phyloP scores from a whole-genome alignment of 2,329 filamentous ascomycete genomes.

The Fusarium luffae region DNA sequence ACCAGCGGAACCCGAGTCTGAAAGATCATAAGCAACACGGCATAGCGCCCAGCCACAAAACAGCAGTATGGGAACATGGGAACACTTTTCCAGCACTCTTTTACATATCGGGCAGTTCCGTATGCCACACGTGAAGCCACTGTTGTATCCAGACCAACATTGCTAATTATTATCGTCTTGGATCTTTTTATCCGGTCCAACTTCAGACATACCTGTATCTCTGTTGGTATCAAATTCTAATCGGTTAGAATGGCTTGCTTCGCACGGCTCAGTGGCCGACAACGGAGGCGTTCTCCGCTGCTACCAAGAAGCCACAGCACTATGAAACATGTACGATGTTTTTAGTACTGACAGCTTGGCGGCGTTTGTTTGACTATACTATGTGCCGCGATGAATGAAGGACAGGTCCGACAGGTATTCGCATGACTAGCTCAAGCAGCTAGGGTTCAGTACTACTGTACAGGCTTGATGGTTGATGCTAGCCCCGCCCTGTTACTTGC shows the following conservation, averaged over 20 bases:
- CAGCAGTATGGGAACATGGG: constrained; percentile 15
- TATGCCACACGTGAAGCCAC: constrained; percentile 23
- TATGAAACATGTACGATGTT: neutral
- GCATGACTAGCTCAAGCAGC: constrained; percentile 1
- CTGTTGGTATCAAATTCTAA: constrained; percentile 27
- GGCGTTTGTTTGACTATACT: neutral
- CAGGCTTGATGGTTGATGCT: constrained; percentile 10
- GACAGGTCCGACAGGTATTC: constrained; percentile 2
- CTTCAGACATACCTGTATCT: constrained; percentile 18
- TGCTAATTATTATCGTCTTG: neutral
- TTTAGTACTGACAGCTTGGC: constrained; percentile 9
- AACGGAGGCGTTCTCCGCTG: constrained; percentile 27
- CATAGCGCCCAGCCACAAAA: constrained; percentile 17
- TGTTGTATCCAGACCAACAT: neutral
- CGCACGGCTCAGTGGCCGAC: constrained; percentile 27
- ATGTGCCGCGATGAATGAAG: neutral
- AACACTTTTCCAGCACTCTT: constrained; percentile 24
- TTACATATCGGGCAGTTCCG: constrained; percentile 28
- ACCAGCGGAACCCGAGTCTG: constrained; percentile 4
- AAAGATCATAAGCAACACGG: constrained; percentile 9
- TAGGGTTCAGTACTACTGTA: neutral
- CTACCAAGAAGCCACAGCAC: constrained; percentile 14
- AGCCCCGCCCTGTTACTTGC: constrained; percentile 27
- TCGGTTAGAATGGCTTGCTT: neutral
- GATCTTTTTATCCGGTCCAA: constrained; percentile 14